These are phyloP conservation scores for Haemoproteus tartakovskyi DNA, from an alignment of 169 alveolate genomes.

Conservation along the genomic window DNA sequence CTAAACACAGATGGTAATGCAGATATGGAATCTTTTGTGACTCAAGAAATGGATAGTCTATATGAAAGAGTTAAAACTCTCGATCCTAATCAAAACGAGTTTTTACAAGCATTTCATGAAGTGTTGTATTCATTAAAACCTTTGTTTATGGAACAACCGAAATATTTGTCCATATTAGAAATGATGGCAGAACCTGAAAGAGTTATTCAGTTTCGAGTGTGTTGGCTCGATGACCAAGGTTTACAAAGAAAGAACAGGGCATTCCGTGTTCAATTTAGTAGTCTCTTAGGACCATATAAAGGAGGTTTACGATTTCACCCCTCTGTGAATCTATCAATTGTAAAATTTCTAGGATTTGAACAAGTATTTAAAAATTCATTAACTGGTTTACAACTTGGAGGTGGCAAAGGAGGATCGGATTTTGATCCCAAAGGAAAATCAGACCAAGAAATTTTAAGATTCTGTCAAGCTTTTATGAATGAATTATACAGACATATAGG, in stretches of 20 bases:
- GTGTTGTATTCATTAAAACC: slow-evolving; percentile 68
- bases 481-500: slow-evolving; percentile 82
- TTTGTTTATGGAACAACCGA: slow-evolving; percentile 69
- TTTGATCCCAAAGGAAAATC: slow-evolving; percentile 87
- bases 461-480: slow-evolving; percentile 82
- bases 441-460: slow-evolving; percentile 78
- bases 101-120: slow-evolving; percentile 75
- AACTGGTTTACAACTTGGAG: slow-evolving; percentile 83
- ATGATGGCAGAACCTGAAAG: slow-evolving; percentile 80
- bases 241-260: slow-evolving; percentile 78
- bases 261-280: slow-evolving; percentile 82
- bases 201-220: slow-evolving; percentile 72
- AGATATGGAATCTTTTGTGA: slow-evolving; percentile 30
- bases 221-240: slow-evolving; percentile 82
- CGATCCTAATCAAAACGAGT: slow-evolving; percentile 65
- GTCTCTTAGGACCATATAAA: slow-evolving; percentile 83
- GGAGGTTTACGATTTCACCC: slow-evolving; percentile 87
- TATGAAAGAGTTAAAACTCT: slow-evolving; percentile 56
- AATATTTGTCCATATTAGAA: slow-evolving; percentile 73
- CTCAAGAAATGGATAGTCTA: slow-evolving; percentile 39
- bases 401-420: slow-evolving; percentile 87
- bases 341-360: slow-evolving; percentile 85
- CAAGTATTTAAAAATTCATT: slow-evolving; percentile 85
- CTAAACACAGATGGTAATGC: slow-evolving; percentile 16
- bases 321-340: slow-evolving; percentile 78